Conservation (phyloP, 176 grass and related monocot genomes). For the Aegilops longissima region DNA sequence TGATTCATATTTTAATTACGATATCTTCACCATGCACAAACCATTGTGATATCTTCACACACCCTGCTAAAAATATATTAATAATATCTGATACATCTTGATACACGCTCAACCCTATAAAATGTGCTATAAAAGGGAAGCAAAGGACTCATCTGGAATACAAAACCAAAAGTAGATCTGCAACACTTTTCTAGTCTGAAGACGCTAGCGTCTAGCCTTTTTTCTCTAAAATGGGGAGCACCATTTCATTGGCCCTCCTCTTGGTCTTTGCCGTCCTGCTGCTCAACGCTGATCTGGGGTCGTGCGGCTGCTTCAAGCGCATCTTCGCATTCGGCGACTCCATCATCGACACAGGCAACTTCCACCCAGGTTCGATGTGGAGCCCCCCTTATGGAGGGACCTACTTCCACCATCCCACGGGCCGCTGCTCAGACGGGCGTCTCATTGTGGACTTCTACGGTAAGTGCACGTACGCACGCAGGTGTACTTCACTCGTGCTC, state of each 20-base stretch:
- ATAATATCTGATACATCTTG: too few species aligned
- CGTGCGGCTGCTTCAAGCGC: conserved; percentile 45
- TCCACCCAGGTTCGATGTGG: not conserved
- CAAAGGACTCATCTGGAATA: too few species aligned
- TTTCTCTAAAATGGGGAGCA: not conserved
- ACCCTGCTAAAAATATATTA: too few species aligned
- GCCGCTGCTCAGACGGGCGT: conserved; percentile 53
- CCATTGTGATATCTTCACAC: too few species aligned
- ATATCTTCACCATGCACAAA: too few species aligned
- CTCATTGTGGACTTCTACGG: conserved; percentile 58
- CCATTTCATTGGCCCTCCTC: not conserved
- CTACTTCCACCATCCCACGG: conserved; percentile 45
- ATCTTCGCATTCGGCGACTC: conserved; percentile 79
- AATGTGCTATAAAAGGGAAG: too few species aligned
- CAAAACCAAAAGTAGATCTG: too few species aligned
- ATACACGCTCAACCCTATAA: too few species aligned
- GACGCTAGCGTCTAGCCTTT: not conserved
- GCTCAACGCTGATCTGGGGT: not conserved
- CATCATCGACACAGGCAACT: conserved; percentile 66
- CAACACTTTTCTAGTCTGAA: too few species aligned
- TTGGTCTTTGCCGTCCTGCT: not conserved
- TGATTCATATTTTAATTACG: too few species aligned
- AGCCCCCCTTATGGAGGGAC: conserved; percentile 60
- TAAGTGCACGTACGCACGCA: not conserved
- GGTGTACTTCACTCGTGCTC: not conserved